Percentiles rank a stretch among this genome's conserved stretches.
phyloP scores from a whole-genome alignment of 441 rosid species.

The Jatropha podagrica region DNA sequence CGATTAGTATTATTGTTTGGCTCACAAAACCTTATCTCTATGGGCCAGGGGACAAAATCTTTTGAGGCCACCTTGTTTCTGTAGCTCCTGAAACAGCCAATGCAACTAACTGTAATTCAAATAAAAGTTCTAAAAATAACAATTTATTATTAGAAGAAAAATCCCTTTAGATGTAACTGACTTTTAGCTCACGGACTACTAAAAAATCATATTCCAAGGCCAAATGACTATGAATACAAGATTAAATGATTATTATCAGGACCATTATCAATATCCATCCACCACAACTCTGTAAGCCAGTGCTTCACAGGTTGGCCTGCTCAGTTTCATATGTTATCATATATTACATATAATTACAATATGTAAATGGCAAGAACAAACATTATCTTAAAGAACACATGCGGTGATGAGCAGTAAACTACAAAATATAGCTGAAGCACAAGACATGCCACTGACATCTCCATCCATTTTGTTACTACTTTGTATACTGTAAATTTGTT shows the following conservation, averaged over 20 bases:
- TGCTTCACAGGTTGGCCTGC: too few relatives aligned
- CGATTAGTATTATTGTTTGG: constrained; percentile 68
- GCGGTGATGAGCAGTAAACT: neutral
- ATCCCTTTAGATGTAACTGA: neutral
- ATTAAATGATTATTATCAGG: neutral
- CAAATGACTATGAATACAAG: neutral
- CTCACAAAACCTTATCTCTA: constrained; percentile 92
- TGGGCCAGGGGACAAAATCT: constrained; percentile 86
- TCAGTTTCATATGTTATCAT: too few relatives aligned
- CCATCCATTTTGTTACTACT: neutral
- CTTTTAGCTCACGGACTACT: too few relatives aligned
- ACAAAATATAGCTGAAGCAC: neutral
- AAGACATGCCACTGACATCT: neutral
- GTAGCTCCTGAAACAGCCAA: constrained; percentile 64
- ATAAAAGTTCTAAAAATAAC: neutral
- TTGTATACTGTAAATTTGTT: too few relatives aligned
- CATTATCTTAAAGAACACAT: neutral
- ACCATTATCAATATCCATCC: neutral
- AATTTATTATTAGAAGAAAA: neutral
- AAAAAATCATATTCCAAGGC: neutral
- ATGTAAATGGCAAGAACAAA: too few relatives aligned
- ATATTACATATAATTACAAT: too few relatives aligned
- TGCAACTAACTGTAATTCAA: constrained; percentile 8
- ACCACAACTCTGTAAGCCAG: too few relatives aligned
- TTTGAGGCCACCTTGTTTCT: constrained; percentile 75